Conservation (phyloP, 306 rosid genomes). For the Pyrus pyrifolia region DNA sequence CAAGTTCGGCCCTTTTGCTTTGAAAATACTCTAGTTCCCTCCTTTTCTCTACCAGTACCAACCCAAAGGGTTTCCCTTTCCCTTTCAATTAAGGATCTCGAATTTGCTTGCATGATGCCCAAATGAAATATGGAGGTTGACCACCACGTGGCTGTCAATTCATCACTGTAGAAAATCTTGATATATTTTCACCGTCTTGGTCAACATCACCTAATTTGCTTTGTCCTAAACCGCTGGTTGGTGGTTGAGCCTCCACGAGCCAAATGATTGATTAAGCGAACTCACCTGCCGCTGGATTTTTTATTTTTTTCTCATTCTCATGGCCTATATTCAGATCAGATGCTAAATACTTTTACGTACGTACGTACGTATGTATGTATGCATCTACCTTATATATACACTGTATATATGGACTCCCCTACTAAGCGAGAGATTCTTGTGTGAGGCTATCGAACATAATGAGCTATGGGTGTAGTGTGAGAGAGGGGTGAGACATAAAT, state of each 20-base stretch:
- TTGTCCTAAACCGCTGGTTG: slow-evolving; percentile 7
- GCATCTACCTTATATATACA: background rate
- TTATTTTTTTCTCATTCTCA: slow-evolving; percentile 7
- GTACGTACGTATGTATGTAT: background rate
- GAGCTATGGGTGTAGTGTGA: too few species aligned
- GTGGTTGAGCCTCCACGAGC: background rate
- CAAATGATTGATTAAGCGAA: slow-evolving; percentile 15
- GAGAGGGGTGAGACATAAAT: too few species aligned
- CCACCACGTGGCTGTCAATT: slow-evolving; percentile 20
- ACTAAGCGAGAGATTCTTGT: too few species aligned
- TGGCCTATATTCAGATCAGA: background rate
- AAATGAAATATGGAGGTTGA: slow-evolving; percentile 24
- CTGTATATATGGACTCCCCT: too few species aligned
- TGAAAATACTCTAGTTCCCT: slow-evolving; percentile 14
- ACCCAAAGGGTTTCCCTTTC: slow-evolving; percentile 24
- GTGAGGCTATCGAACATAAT: too few species aligned
- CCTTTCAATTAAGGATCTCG: slow-evolving; percentile 21
- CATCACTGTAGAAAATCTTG: background rate
- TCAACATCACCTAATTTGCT: slow-evolving; percentile 20
- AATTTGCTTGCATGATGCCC: slow-evolving; percentile 5
- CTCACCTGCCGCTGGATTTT: slow-evolving; percentile 26
- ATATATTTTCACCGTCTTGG: slow-evolving; percentile 16
- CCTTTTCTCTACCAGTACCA: slow-evolving; percentile 30
- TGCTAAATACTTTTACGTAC: background rate
- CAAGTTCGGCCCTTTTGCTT: slow-evolving; percentile 22